phyloP scores from a whole-genome alignment of 2,329 filamentous ascomycete genomes.

The Macrophomina pseudophaseolina region DNA sequence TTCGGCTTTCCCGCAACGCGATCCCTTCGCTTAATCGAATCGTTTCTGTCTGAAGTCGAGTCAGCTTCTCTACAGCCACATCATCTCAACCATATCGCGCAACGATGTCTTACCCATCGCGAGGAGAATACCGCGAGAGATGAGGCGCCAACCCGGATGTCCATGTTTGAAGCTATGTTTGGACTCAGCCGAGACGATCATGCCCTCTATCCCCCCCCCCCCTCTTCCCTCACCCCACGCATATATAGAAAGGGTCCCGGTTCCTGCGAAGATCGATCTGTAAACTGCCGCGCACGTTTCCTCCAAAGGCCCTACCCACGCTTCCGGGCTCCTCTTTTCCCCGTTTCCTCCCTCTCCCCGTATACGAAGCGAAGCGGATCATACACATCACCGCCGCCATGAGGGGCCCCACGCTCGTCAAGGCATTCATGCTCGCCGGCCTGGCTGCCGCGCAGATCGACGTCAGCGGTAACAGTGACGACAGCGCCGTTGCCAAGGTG shows the following conservation, averaged over 20 bases:
- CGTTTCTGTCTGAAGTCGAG: neutral
- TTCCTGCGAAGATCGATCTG: neutral
- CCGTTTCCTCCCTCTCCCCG: neutral
- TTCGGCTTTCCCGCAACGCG: neutral
- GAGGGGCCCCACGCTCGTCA: neutral
- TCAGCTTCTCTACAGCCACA: neutral
- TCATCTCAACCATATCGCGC: too few species aligned
- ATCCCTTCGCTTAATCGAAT: neutral
- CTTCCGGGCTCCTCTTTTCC: neutral
- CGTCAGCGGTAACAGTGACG: neutral
- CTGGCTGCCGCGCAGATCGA: neutral
- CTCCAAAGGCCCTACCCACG: neutral
- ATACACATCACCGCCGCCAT: neutral
- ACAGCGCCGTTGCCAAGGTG: neutral
- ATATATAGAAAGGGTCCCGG: neutral
- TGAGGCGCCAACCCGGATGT: neutral
- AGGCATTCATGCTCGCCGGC: neutral
- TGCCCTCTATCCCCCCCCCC: neutral
- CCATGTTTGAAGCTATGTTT: slow-evolving; percentile 1
- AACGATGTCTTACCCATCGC: too few species aligned
- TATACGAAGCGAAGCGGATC: neutral
- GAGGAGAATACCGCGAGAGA: neutral
- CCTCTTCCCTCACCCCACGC: neutral
- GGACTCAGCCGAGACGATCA: neutral
- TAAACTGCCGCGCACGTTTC: neutral